phyloP scores from a whole-genome alignment of 768 basidiomycete genomes.

The Kwoniella heveanensis region DNA sequence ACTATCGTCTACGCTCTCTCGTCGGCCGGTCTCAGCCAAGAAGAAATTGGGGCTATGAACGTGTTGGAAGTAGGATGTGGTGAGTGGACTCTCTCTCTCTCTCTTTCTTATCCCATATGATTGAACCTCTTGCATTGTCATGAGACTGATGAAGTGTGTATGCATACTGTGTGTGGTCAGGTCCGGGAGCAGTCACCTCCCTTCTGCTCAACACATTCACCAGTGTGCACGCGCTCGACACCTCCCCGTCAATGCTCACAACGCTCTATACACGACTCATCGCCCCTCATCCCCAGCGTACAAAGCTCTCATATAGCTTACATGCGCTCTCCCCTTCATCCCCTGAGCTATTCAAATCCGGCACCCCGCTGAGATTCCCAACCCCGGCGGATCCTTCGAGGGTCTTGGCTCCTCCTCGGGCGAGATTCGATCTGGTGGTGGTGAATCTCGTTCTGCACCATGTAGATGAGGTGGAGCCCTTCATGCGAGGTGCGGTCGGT shows the following conservation, averaged over 20 bases:
- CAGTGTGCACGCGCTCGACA: conserved; percentile 41
- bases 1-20: conserved; percentile 25
- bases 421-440: conserved; percentile 34
- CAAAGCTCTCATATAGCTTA: conserved; percentile 22
- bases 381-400: conserved; percentile 17
- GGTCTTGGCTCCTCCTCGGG: conserved; percentile 20
- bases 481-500: conserved; percentile 30
- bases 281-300: conserved; percentile 1
- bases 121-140: too few species aligned
- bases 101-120: too few species aligned
- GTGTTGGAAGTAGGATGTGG: conserved; percentile 41
- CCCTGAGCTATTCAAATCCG: conserved; percentile 12
- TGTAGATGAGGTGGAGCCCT: conserved; percentile 30
- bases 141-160: not conserved
- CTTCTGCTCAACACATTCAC: conserved; percentile 26
- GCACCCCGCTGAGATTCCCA: conserved; percentile 21
- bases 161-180: too few species aligned
- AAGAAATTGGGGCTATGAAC: conserved; percentile 15
- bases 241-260: conserved; percentile 38
- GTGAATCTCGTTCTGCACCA: conserved; percentile 43
- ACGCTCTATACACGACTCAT: conserved; percentile 12
- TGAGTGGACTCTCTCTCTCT: conserved; percentile 12
- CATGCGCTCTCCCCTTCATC: conserved; percentile 36
- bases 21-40: conserved; percentile 16
- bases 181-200: conserved; percentile 40